Evolutionary conservation across 2,329 filamentous ascomycete genomes (phyloP), one percentile per base, ranked within the genome.

Genomic region (Colletotrichum musicola): DNA sequence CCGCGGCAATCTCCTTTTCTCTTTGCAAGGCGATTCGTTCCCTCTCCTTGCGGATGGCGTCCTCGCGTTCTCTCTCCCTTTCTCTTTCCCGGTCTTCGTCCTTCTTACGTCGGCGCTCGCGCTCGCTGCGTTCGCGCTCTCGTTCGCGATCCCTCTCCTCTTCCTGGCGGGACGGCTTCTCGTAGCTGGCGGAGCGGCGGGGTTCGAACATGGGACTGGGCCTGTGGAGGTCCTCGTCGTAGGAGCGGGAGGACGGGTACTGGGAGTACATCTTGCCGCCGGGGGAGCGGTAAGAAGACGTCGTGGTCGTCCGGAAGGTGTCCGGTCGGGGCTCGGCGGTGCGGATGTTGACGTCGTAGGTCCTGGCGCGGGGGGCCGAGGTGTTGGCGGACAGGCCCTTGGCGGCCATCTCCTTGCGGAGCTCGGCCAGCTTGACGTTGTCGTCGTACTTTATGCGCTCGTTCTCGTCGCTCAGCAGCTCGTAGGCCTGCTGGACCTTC

Each of bases 401-500:
- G 60, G 75, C 74, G 14, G 51, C 51, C 71, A 82, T 75, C 73
- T 87, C 81, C 79, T 88, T 89, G 76, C 87, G 87, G 74, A 93
- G 81, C 77, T 91, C 88, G 58, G 88, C 88, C 71, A 95, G 79
- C 74, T 86, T 89, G 70, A 92, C 84, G 76, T 91, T 87, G 60
- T 94, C 90, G 80, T 98, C 94, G 79, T 98, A 97, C 73, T 90
- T 89, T 67, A 84, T 81, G 68, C 93, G 86, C 77, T 91, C 89
- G 6, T 83, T 85, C 30, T 95, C 92, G 77, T 98, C 91, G 75
- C 89, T 93, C 69, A 99, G 88, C 35, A 96, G 85, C 80, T 98
- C 96, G 81, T 97, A 99, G 58, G 96, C 95, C 74, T 95, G 89
- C 79, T 98, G 95, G 40, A 98, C 93, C 77, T 90, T 90, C 80